Evolutionary conservation across 371 early-diverging fungal species (phyloP), one percentile per base, ranked within the genome.

Genomic region (Syncephalastrum contaminatum): DNA sequence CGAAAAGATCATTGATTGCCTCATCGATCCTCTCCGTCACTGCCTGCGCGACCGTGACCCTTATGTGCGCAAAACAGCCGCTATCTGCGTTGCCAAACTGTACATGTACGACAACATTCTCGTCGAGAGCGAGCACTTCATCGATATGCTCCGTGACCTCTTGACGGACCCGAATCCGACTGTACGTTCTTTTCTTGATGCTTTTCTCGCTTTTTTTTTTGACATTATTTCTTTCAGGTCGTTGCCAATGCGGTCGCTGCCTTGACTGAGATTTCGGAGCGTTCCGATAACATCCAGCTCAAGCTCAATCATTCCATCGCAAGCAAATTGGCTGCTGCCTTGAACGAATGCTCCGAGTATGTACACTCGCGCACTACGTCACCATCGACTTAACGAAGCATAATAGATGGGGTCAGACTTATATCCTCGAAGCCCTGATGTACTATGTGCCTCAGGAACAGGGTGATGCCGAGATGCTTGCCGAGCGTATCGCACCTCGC

Each of bases 201-300:
- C n/a, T n/a, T 2, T 6, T 41, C 1, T 12, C 12, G 12, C 7
- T 16, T 7, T 15, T 19, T 13, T 43, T 39, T 43, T 18, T 19
- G 7, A 22, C 51, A 40, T 44, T 25, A 16, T 36, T 42, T n/a
- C 16, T 7, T 18, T 13, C 59, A 90, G 90, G 93, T 95, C 4
- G 95, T 97, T 46, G 94, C 99, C 13, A 97, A 97, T 64, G 94
- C 96, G 5, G 96, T 98, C 39, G 89, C 93, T 2, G 96, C 97
- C 3, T 77, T 98, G 57, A 80, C 90, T 4, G 99, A 98, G 71
- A 97, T 98, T 60, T 88, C 90, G 13, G 95, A 96, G 60, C 72
- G 87, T 1, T 85, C 91, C 1, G 77, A 75, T 48, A 86, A 88
- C 43, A 87, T 92, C 54, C 79, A 90, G 45, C 90, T 97, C 56